Evolutionary conservation across 441 rosid species (phyloP).

Genomic region (Euphorbia schlechtendalii): DNA sequence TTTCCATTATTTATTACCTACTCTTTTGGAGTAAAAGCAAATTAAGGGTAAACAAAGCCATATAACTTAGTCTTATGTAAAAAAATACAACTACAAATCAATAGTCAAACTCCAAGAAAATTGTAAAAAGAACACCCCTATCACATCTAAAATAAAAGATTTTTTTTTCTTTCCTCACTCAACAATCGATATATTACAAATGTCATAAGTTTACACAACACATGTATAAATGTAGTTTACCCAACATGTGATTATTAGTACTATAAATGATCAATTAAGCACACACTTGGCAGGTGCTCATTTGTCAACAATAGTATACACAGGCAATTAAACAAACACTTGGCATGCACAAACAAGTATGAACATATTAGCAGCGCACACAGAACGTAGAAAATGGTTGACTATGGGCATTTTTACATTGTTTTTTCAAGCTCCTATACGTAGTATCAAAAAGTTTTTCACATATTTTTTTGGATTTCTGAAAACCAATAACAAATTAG

Average conservation of each 20-base stretch:
- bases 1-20: neutral
- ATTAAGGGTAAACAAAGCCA: slow-evolving; percentile 3
- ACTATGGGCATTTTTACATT: too few relatives aligned
- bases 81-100: neutral
- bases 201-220: neutral
- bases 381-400: slow-evolving; percentile 13
- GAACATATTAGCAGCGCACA: neutral
- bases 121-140: neutral
- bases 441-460: too few relatives aligned
- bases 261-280: too few relatives aligned
- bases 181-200: neutral
- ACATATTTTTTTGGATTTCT: too few relatives aligned
- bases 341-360: neutral
- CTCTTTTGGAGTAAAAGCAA: neutral
- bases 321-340: neutral
- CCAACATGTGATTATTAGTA: slow-evolving; percentile 2
- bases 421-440: too few relatives aligned
- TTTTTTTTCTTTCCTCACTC: neutral
- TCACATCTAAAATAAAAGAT: neutral
- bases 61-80: neutral
- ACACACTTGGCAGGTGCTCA: too few relatives aligned
- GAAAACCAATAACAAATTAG: too few relatives aligned
- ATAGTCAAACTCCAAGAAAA: neutral
- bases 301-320: too few relatives aligned
- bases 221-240: slow-evolving; percentile 5